Evolutionary conservation across 176 grass and related monocot species (phyloP).

Genomic region (Rhipidocladum racemiflorum): DNA sequence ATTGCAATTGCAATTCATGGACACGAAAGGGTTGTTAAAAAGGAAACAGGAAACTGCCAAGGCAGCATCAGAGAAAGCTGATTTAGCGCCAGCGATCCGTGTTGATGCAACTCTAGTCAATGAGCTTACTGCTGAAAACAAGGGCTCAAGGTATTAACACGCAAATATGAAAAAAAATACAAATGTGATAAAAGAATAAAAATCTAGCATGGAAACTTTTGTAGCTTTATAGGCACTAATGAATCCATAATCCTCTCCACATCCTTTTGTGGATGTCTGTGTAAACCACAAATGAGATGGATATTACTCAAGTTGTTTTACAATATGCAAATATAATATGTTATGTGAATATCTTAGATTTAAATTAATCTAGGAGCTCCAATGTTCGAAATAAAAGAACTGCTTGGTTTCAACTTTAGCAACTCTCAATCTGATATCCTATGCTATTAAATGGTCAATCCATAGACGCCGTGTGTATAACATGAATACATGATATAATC

Average conservation of each 20-base stretch:
- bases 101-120: slow-evolving; percentile 54
- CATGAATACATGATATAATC: slow-evolving; percentile 16
- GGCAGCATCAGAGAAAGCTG: slow-evolving; percentile 56
- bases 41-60: slow-evolving; percentile 57
- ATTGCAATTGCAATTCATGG: slow-evolving; percentile 54
- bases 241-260: not conserved
- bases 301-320: not conserved
- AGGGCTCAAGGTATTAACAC: slow-evolving; percentile 67
- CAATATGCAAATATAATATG: not conserved
- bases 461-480: not conserved
- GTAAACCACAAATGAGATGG: slow-evolving; percentile 13
- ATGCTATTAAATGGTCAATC: slow-evolving; percentile 24
- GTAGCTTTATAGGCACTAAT: not conserved
- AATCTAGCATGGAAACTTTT: slow-evolving; percentile 5
- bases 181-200: not conserved
- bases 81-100: slow-evolving; percentile 54
- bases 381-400: not conserved
- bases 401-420: not conserved
- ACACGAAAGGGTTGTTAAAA: slow-evolving; percentile 60
- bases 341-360: slow-evolving; percentile 9
- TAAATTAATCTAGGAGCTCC: slow-evolving; percentile 6
- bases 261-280: slow-evolving; percentile 5
- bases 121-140: slow-evolving; percentile 77
- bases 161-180: not conserved
- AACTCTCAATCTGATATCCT: not conserved